Base-by-base conservation (phyloP, 371 early-diverging fungal genomes). In the Funneliformis caledonium region DNA sequence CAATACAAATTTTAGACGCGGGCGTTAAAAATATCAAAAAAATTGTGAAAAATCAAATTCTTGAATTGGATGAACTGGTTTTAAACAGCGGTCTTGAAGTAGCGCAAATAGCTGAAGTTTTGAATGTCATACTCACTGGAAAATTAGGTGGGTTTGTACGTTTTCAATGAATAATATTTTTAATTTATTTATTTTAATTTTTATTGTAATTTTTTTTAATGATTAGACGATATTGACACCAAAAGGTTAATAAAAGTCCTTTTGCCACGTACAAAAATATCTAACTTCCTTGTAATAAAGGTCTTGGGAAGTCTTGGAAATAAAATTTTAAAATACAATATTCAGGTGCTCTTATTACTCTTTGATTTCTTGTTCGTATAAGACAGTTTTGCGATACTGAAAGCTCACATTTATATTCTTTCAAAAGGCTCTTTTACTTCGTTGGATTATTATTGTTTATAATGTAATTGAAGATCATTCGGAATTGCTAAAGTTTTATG, bases 391-490 rank as follows among this genome's bases (percentile, higher is more conserved):
- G 16, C 33, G 26, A 43, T 9, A 43, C 16, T 16, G 14, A 16
- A 22, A 48, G 37, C 37, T 37, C 37, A 50, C 19, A 43, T 48
- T 26, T 11, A 22, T 52, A 56, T 50, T 74, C 8, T 16, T 56
- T 37, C 14, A 74, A 12, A 61, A 76, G 76, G 76, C 22, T 16
- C 64, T 76, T 42, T 56, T 76, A 47, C 76, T 76, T 47, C 76
- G 64, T 62, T 76, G 76, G 76, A 43, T 76, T 47, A 43, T 76
- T 16, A 26, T 76, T 8, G 62, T 76, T 47, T 76, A 76, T 61
- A 19, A 33, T 45, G 19, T 76, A 31, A 33, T 76, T 10, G 62
- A 43, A 7, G 64, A 64, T 26, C 64, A 61, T 76, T 43, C 60
- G 31, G 19, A 76, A 62, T 22, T 76, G 42, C 14, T 62, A 50